These are phyloP conservation scores for Globisporangium yorkense DNA, from an alignment of 352 stramenopile species.

Conservation along the genomic window DNA sequence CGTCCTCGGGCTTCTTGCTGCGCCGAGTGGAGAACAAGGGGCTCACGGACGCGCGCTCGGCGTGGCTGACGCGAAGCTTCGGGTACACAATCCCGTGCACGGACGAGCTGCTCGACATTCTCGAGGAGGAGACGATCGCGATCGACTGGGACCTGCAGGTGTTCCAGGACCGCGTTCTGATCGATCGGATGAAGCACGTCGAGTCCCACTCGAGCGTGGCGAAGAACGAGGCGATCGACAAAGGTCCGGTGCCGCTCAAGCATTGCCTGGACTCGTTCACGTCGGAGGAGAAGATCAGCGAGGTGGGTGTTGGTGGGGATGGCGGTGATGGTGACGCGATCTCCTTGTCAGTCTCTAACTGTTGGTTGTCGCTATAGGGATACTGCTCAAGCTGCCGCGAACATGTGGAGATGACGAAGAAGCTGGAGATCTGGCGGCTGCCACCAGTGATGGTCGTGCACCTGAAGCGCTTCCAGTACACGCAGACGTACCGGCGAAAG, in stretches of 20 bases:
- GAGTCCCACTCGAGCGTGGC: slow-evolving; percentile 76
- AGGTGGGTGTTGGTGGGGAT: slow-evolving; percentile 19
- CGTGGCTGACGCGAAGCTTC: slow-evolving; percentile 78
- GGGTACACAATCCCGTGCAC: slow-evolving; percentile 79
- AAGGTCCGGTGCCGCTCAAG: slow-evolving; percentile 75
- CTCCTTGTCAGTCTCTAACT: neutral
- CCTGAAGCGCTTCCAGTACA: slow-evolving; percentile 99
- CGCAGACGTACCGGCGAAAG: slow-evolving; percentile 86
- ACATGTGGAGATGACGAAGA: slow-evolving; percentile 97
- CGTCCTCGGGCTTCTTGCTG: slow-evolving; percentile 69
- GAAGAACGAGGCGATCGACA: slow-evolving; percentile 84
- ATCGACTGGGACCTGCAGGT: slow-evolving; percentile 85
- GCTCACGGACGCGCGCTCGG: slow-evolving; percentile 68
- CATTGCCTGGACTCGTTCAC: slow-evolving; percentile 85
- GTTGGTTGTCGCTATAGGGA: slow-evolving; percentile 24
- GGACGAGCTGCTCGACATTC: slow-evolving; percentile 60
- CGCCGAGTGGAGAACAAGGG: slow-evolving; percentile 82
- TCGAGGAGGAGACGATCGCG: slow-evolving; percentile 83
- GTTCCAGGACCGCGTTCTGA: slow-evolving; percentile 74
- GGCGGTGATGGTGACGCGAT: no score
- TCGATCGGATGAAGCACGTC: slow-evolving; percentile 85
- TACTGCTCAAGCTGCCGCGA: slow-evolving; percentile 97
- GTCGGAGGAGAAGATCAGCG: slow-evolving; percentile 81
- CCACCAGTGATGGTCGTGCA: slow-evolving; percentile 98
- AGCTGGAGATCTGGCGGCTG: slow-evolving; percentile 96